Conservation (phyloP, 2,329 filamentous ascomycete species). For the Pseudogymnoascus destructans region DNA sequence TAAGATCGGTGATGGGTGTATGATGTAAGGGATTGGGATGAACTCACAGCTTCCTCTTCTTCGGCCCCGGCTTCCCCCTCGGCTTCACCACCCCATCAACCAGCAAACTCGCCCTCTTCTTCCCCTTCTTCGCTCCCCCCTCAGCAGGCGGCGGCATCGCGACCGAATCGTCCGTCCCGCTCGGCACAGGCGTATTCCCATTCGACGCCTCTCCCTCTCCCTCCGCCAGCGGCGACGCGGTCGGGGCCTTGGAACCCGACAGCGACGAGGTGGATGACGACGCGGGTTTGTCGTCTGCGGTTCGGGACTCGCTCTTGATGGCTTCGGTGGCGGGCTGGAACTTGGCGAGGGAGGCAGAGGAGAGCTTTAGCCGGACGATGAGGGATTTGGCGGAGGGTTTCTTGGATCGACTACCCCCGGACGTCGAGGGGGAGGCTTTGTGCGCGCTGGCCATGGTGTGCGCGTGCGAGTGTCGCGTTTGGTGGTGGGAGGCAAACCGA, state of each 20-base stretch:
- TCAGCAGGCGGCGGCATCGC: slow-evolving; percentile 47
- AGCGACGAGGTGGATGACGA: neutral
- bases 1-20: neutral
- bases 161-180: slow-evolving; percentile 41
- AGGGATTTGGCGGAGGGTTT: neutral
- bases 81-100: slow-evolving; percentile 53
- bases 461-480: neutral
- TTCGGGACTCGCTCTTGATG: neutral
- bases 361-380: neutral
- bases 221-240: neutral
- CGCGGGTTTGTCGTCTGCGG: neutral
- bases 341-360: neutral
- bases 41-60: slow-evolving; percentile 93
- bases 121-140: slow-evolving; percentile 46
- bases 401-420: neutral
- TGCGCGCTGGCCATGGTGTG: neutral
- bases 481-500: neutral
- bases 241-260: neutral
- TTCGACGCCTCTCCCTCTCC: slow-evolving; percentile 30
- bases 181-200: slow-evolving; percentile 43
- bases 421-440: neutral
- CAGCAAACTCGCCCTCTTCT: slow-evolving; percentile 44
- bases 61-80: slow-evolving; percentile 80
- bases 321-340: neutral
- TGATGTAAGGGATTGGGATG: slow-evolving; percentile 10